Conservation (phyloP, 495 filamentous ascomycete genomes). For the Extremus antarcticus region DNA sequence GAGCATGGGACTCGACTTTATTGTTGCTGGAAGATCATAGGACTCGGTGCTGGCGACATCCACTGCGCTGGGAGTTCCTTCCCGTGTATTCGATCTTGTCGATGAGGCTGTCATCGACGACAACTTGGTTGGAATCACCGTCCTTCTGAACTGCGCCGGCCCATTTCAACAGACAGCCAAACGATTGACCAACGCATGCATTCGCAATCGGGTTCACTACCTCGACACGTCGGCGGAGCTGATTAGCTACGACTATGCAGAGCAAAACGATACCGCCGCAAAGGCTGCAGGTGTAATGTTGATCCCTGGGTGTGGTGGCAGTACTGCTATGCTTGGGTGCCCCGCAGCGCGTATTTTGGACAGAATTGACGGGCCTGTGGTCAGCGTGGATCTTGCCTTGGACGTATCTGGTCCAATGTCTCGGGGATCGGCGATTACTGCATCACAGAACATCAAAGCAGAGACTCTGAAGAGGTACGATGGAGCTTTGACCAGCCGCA, state of each 20-base stretch:
- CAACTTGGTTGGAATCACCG: not conserved
- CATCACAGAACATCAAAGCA: not conserved
- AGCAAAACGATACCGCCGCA: not conserved
- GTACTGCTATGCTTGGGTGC: not conserved
- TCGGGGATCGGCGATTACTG: not conserved
- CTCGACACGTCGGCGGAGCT: not conserved
- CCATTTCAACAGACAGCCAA: not conserved
- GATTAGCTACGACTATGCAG: not conserved
- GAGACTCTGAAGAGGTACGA: not conserved
- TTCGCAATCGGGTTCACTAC: not conserved
- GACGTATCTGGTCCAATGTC: not conserved
- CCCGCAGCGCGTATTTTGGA: not conserved
- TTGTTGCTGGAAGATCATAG: not conserved
- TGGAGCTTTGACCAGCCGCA: not conserved
- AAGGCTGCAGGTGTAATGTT: not conserved
- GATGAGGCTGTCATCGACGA: not conserved
- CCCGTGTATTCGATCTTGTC: not conserved
- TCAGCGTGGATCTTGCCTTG: not conserved
- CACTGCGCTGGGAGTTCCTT: not conserved
- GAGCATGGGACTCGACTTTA: not conserved
- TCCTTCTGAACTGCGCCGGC: not conserved
- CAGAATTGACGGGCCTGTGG: not conserved
- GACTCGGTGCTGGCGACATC: not conserved
- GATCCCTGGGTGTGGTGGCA: not conserved
- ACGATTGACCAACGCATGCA: not conserved